phyloP scores from a whole-genome alignment of 306 rosid species.

The cucumber (Cucumis sativus) region DNA sequence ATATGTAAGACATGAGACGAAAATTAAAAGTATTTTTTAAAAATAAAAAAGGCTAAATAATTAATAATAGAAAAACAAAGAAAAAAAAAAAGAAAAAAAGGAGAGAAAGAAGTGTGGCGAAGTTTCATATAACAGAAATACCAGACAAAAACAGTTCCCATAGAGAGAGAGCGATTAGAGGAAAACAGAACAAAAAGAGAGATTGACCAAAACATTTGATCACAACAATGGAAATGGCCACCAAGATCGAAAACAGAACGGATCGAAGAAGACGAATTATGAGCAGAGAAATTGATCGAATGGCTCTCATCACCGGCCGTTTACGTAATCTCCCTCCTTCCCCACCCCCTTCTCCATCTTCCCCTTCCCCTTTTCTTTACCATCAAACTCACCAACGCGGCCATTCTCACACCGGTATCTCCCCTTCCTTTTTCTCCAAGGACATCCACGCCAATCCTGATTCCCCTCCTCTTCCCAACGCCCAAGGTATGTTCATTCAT shows the following conservation, averaged over 20 bases:
- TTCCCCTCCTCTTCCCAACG: neutral
- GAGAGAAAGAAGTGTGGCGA: no score
- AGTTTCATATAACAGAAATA: no score
- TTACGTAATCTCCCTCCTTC: conserved; percentile 28
- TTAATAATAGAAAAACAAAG: no score
- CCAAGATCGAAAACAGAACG: conserved; percentile 16
- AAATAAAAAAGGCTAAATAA: no score
- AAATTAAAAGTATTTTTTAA: no score
- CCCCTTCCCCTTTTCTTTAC: neutral
- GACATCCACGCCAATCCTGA: neutral
- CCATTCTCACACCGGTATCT: conserved; percentile 6
- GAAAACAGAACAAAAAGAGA: no score
- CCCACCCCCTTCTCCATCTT: conserved; percentile 11
- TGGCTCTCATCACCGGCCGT: conserved; percentile 55
- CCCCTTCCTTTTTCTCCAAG: neutral
- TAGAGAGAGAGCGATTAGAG: no score
- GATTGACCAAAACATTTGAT: neutral
- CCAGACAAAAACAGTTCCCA: no score
- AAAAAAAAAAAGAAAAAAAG: no score
- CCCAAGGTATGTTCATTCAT: neutral
- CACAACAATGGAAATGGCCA: conserved; percentile 24
- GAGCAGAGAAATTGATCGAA: conserved; percentile 50
- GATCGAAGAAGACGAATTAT: conserved; percentile 44
- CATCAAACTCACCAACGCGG: neutral
- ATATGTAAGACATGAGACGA: no score